Percentiles rank a stretch among this genome's conserved stretches.
Conservation (phyloP, 768 basidiomycete genomes). For the Pisolithus tinctorius region DNA sequence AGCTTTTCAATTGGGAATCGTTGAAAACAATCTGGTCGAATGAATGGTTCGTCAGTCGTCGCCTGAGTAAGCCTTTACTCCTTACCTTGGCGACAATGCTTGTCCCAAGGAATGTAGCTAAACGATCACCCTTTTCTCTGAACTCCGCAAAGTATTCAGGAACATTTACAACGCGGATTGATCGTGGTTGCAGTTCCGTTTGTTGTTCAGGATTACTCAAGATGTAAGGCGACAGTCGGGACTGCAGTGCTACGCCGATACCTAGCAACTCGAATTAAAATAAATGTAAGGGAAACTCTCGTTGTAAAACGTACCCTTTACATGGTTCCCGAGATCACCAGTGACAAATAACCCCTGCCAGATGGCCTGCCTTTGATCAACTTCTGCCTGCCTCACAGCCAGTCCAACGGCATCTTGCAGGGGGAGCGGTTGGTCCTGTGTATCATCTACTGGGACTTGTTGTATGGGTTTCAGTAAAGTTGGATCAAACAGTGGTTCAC, state of each 20-base stretch:
- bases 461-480: constrained; percentile 39
- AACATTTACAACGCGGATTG: constrained; percentile 54
- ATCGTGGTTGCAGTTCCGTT: constrained; percentile 67
- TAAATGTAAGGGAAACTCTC: neutral
- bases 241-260: constrained; percentile 61
- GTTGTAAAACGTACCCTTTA: constrained; percentile 49
- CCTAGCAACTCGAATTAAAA: constrained; percentile 32
- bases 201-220: constrained; percentile 54
- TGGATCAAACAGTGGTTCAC: constrained; percentile 84
- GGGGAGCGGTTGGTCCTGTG: constrained; percentile 28
- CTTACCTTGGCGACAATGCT: constrained; percentile 81
- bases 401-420: constrained; percentile 65
- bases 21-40: constrained; percentile 60
- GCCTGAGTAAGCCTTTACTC: constrained; percentile 5
- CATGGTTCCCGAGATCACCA: constrained; percentile 63
- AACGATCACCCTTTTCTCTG: constrained; percentile 74
- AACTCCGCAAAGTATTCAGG: constrained; percentile 93
- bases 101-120: constrained; percentile 74
- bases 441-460: constrained; percentile 18
- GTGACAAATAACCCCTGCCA: constrained; percentile 80
- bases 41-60: constrained; percentile 1
- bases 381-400: constrained; percentile 54
- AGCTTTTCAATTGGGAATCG: constrained; percentile 59
- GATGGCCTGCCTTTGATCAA: constrained; percentile 62
- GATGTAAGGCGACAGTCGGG: constrained; percentile 59